Conservation (phyloP, 805 yeast species). For the Yarrowia hollandica region DNA sequence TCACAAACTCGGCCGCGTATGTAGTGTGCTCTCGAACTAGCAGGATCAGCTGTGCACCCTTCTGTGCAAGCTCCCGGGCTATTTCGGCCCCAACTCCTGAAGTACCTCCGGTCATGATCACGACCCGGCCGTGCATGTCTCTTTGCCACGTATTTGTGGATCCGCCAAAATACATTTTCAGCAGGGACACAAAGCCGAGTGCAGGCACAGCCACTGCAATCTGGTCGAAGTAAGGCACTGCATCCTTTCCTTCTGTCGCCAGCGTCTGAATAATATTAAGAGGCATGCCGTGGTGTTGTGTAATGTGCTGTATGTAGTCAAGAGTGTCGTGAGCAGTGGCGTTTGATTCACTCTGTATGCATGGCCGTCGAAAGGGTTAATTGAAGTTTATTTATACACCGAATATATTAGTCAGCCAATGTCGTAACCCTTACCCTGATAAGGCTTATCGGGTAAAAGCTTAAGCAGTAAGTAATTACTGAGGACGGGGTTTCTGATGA, state of each 20-base stretch:
- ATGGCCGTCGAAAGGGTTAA: not conserved
- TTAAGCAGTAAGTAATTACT: too few relatives aligned
- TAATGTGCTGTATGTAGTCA: too few relatives aligned
- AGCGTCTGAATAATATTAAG: constrained; percentile 73
- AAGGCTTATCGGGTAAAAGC: constrained; percentile 1
- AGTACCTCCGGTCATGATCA: constrained; percentile 22
- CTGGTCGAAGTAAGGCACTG: constrained; percentile 70
- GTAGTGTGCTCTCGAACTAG: constrained; percentile 62
- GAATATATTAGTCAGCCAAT: too few relatives aligned
- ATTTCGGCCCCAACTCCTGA: constrained; percentile 23
- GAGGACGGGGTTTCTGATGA: too few relatives aligned
- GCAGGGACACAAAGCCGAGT: not conserved
- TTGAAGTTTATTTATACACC: too few relatives aligned
- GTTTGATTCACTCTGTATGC: not conserved
- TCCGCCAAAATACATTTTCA: constrained; percentile 80
- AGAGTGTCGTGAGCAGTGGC: not conserved
- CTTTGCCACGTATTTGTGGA: constrained; percentile 86
- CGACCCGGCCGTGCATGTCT: constrained; percentile 58
- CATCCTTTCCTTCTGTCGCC: constrained; percentile 67
- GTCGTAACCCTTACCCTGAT: constrained; percentile 8
- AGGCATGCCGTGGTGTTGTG: constrained; percentile 59
- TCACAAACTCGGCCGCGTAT: constrained; percentile 66
- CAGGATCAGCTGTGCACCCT: constrained; percentile 22
- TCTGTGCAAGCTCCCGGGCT: constrained; percentile 14
- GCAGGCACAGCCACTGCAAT: constrained; percentile 43